phyloP scores from a whole-genome alignment of 2,329 filamentous ascomycete species.

The Aspergillus versicolor region DNA sequence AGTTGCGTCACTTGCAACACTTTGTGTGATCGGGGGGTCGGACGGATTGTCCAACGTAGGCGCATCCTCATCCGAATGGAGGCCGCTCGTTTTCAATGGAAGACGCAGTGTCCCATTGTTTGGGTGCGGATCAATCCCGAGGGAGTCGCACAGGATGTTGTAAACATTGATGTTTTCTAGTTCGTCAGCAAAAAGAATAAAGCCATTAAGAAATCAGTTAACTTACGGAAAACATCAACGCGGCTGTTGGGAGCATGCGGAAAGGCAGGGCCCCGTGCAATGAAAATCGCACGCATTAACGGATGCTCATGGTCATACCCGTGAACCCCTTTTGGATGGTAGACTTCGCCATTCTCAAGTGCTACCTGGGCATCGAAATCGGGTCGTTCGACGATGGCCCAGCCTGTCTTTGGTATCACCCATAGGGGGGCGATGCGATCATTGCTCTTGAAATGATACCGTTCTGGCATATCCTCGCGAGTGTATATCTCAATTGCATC shows the following conservation, averaged over 20 bases:
- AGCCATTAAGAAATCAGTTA: neutral
- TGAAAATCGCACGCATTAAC: constrained; percentile 92
- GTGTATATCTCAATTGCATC: constrained; percentile 81
- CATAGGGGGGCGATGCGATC: constrained; percentile 89
- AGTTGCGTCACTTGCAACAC: neutral
- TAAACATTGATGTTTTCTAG: constrained; percentile 92
- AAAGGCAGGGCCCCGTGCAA: constrained; percentile 89
- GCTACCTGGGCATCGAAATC: constrained; percentile 75
- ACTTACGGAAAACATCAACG: constrained; percentile 77
- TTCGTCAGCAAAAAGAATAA: constrained; percentile 4
- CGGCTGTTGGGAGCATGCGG: constrained; percentile 79
- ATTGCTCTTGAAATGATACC: constrained; percentile 89
- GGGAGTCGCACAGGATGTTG: constrained; percentile 87
- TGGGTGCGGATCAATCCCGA: constrained; percentile 69
- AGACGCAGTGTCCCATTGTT: constrained; percentile 81
- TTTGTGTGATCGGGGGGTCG: constrained; percentile 30
- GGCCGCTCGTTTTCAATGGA: constrained; percentile 44
- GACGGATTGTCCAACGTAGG: constrained; percentile 32
- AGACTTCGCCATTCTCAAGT: constrained; percentile 63
- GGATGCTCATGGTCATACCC: constrained; percentile 95
- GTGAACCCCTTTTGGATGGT: constrained; percentile 81
- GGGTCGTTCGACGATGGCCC: constrained; percentile 79
- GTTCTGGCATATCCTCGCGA: constrained; percentile 80
- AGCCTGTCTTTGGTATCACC: constrained; percentile 89
- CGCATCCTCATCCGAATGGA: constrained; percentile 43